These are phyloP conservation scores for Sclerotiophoma versabilis DNA, from an alignment of 2,329 filamentous ascomycete species.

Conservation along the genomic window DNA sequence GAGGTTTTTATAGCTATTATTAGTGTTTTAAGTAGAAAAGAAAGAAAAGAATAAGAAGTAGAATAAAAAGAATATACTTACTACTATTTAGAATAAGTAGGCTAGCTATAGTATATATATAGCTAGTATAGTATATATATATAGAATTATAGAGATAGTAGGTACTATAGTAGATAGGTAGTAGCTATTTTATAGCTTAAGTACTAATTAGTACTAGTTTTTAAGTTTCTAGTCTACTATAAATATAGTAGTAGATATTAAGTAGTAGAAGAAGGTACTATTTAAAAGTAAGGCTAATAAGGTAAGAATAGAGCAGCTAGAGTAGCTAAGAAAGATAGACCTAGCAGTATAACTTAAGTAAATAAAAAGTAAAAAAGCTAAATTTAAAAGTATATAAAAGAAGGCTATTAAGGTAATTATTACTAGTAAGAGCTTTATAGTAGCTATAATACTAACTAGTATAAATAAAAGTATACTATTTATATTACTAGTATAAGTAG, in stretches of 20 bases:
- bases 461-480: conserved; percentile 39
- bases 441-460: conserved; percentile 31
- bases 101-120: conserved; percentile 7
- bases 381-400: conserved; percentile 28
- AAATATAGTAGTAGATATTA: not conserved
- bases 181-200: no score
- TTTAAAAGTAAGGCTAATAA: not conserved
- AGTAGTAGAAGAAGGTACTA: not conserved
- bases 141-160: no score
- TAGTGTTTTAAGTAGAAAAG: conserved; percentile 18
- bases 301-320: conserved; percentile 4
- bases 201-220: no score
- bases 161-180: no score
- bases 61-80: conserved; percentile 11
- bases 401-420: conserved; percentile 28
- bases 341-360: conserved; percentile 13
- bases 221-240: not conserved
- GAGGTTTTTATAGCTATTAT: conserved; percentile 20
- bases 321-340: conserved; percentile 15
- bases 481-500: conserved; percentile 32
- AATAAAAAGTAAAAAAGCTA: conserved; percentile 18
- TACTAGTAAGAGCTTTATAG: conserved; percentile 22
- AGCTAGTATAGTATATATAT: no score
- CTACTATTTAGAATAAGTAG: conserved; percentile 19
- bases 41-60: conserved; percentile 18